Evolutionary conservation across 2,329 filamentous ascomycete genomes (phyloP), one percentile per base, ranked within the genome.

Genomic region (Diplodia seriata): DNA sequence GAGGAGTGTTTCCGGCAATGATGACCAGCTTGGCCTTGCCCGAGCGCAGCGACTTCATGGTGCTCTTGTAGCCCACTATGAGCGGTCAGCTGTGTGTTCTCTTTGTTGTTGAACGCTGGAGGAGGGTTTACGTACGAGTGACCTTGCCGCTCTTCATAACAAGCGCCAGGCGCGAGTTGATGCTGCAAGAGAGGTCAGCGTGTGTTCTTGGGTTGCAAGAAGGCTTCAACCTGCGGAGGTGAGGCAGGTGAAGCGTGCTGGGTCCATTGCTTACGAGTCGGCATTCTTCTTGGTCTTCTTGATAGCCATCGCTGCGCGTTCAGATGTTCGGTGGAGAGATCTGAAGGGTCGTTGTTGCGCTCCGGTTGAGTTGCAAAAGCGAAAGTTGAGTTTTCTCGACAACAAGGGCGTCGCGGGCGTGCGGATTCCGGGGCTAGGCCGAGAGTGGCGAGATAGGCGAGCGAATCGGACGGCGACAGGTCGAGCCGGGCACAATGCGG

Each of bases 11-110:
- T 85, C 92, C 93, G 76, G 90, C 81, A 81, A 97, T 96, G 85
- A 97, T 93, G 82, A 98, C 92, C 75, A 97, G 90, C 91, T 98
- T 98, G 83, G 95, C 95, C 90, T 97, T 98, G 84, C 94, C 94
- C 76, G 90, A 91, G 79, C 94, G 92, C 76, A 98, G 91, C 76
- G 72, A 76, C 91, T 98, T 97, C 80, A 95, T 87, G 80, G 87
- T 94, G 72, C 89, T 91, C 85, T 94, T 94, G 88, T 94, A 94
- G 78, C 93, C 93, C 74, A 97, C 53, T 55, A 1, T 54, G 15
- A n/a, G 26, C 31, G 15, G 53, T 55, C 53, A 55, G 15, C n/a
- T 4, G 18, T 8, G 5, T 11, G 3, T 9, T 7, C 14, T 36
- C 31, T 6, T 33, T 33, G 31, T 9, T 6, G 11, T 6, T 53